Conservation (phyloP, 2,329 filamentous ascomycete species). For the Fusarium sp. region DNA sequence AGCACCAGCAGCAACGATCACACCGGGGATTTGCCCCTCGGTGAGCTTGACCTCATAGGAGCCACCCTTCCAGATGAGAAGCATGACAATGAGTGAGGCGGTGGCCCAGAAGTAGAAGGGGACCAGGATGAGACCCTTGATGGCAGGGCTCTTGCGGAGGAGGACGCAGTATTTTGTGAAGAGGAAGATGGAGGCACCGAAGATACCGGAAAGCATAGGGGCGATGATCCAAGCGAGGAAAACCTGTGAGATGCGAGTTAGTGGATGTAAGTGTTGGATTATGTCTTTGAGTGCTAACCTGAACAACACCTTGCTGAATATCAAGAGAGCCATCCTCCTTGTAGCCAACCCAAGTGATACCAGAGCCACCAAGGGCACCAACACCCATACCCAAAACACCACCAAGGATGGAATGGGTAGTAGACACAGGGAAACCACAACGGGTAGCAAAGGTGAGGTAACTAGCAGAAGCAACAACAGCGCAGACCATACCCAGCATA, state of each 20-base stretch:
- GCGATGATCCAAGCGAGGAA: constrained; percentile 72
- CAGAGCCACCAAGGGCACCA: constrained; percentile 62
- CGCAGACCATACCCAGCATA: constrained; percentile 70
- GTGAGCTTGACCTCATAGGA: constrained; percentile 60
- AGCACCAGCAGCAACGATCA: constrained; percentile 65
- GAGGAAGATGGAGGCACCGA: constrained; percentile 66
- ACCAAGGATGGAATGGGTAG: constrained; percentile 71
- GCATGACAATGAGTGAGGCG: constrained; percentile 66
- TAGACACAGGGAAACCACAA: constrained; percentile 69
- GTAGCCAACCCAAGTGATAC: constrained; percentile 66
- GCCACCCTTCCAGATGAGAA: constrained; percentile 69
- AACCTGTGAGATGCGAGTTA: constrained; percentile 57
- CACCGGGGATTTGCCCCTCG: constrained; percentile 61
- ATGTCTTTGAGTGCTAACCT: constrained; percentile 43
- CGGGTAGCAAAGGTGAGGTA: constrained; percentile 69
- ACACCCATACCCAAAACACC: constrained; percentile 71
- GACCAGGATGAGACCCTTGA: constrained; percentile 63
- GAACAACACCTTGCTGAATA: constrained; percentile 65
- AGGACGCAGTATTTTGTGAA: constrained; percentile 69
- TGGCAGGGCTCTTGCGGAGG: constrained; percentile 63
- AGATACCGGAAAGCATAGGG: constrained; percentile 64
- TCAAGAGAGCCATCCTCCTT: constrained; percentile 51
- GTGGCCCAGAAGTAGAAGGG: constrained; percentile 70
- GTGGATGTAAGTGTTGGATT: not conserved
- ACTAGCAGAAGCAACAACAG: constrained; percentile 62